Evolutionary conservation across 2,329 filamentous ascomycete species (phyloP), one percentile per base, ranked within the genome.

Genomic region (Aspergillus terreus): DNA sequence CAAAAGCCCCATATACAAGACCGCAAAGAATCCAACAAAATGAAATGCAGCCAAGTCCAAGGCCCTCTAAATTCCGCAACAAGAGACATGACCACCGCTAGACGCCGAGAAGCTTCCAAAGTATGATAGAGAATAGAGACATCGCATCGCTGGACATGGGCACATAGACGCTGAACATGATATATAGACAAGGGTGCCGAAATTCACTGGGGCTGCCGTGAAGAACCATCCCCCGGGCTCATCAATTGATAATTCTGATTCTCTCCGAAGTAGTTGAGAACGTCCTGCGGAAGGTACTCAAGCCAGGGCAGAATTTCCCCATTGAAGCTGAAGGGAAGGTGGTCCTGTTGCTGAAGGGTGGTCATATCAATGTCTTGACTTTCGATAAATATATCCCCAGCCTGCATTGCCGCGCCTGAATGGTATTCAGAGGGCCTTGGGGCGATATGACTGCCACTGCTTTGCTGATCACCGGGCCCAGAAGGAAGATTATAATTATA

Each of bases 351-450:
- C 6, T 74, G 70, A 15, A 91, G 71, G 4, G 82, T 74, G 21
- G 81, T 82, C 76, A 92, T 86, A 57, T 92, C 87, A 32, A 92
- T 83, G 57, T 92, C 87, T 56, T 89, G 87, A 53, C 83, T 86
- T 64, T 90, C 84, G 58, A 92, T 88, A 55, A 87, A 84, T 71
- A 91, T 86, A 44, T 65, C 56, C 5, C 60, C 60, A 12, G 55
- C 55, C 11, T 62, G 51, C 6, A 62, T 38, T 14, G 55, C 56
- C 6, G 60, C 48, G 35, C 47, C 45, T 3, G 59, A 46, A n/a
- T 62, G 61, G 15, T 62, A 43, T 42, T 62, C 57, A 6, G 49
- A 23, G 32, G 53, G 50, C 21, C 54, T 48, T 15, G 60, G 45
- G 11, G 38, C 54, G 46, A 65, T 51, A 12, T 63, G 60, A 4